Conservation (phyloP, 805 yeast species). For the Lipomyces starkeyi region DNA sequence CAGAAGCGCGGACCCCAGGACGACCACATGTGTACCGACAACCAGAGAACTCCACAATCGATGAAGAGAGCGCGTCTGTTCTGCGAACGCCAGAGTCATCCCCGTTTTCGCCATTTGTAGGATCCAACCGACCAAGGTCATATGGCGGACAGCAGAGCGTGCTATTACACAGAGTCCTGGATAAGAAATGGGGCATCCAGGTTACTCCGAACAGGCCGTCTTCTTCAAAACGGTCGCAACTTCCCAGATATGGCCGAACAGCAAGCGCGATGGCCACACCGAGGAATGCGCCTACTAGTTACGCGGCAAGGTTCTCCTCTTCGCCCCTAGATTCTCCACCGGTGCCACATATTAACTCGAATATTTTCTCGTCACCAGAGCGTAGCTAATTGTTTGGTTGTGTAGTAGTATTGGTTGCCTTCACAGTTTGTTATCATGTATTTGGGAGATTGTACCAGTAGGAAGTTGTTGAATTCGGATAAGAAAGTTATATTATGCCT, state of each 20-base stretch:
- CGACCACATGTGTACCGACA: slow-evolving; percentile 5
- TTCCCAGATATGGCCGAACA: background rate
- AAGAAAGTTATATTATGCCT: background rate
- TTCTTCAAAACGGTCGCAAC: slow-evolving; percentile 8
- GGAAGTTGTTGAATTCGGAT: background rate
- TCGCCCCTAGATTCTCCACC: slow-evolving; percentile 38
- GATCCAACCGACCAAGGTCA: slow-evolving; percentile 21
- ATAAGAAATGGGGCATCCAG: slow-evolving; percentile 47
- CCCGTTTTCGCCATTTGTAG: slow-evolving; percentile 36
- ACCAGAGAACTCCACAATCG: slow-evolving; percentile 36
- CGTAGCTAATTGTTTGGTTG: slow-evolving; percentile 5
- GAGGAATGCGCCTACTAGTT: slow-evolving; percentile 1
- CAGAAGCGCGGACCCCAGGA: slow-evolving; percentile 11
- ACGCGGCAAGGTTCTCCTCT: slow-evolving; percentile 28
- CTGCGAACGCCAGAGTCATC: slow-evolving; percentile 35
- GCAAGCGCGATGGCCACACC: slow-evolving; percentile 14
- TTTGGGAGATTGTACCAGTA: background rate
- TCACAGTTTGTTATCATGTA: background rate
- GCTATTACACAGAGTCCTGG: slow-evolving; percentile 46
- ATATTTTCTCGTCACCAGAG: slow-evolving; percentile 36
- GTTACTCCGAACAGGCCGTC: slow-evolving; percentile 42
- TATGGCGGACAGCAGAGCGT: slow-evolving; percentile 25
- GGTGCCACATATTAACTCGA: slow-evolving; percentile 27
- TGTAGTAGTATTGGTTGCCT: background rate
- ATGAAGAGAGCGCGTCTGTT: slow-evolving; percentile 24